Conservation (phyloP, 2,329 filamentous ascomycete species). For the Thyridium curvatum region DNA sequence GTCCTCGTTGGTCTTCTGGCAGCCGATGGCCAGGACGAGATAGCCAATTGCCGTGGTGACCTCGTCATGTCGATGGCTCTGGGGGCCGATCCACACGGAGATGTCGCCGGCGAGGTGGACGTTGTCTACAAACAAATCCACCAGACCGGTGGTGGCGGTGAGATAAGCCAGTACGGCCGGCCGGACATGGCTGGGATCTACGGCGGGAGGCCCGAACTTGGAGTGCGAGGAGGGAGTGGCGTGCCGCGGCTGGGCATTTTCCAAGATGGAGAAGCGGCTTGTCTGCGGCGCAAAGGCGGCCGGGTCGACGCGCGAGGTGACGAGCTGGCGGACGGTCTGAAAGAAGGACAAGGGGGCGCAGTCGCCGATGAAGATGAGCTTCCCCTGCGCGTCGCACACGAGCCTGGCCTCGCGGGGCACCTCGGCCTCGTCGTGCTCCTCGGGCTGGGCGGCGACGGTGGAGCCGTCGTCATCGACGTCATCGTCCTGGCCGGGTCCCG, state of each 20-base stretch:
- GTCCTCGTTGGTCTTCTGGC: slow-evolving; percentile 21
- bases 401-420: slow-evolving; percentile 47
- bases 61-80: slow-evolving; percentile 13
- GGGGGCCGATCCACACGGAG: slow-evolving; percentile 30
- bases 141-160: slow-evolving; percentile 34
- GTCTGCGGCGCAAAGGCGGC: slow-evolving; percentile 45
- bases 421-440: slow-evolving; percentile 40
- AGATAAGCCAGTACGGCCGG: slow-evolving; percentile 27
- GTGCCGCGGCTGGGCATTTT: slow-evolving; percentile 26
- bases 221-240: slow-evolving; percentile 1
- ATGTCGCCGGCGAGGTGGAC: not conserved
- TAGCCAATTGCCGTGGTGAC: slow-evolving; percentile 9
- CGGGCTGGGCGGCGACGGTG: not conserved
- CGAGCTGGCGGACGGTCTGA: slow-evolving; percentile 46
- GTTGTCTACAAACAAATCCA: slow-evolving; percentile 34
- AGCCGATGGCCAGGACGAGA: too few relatives aligned
- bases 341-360: slow-evolving; percentile 51
- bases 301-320: slow-evolving; percentile 39
- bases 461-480: slow-evolving; percentile 21
- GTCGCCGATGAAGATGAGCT: slow-evolving; percentile 49
- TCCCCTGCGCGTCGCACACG: slow-evolving; percentile 44
- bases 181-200: slow-evolving; percentile 18
- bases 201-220: slow-evolving; percentile 13
- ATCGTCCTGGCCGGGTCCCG: slow-evolving; percentile 11
- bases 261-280: slow-evolving; percentile 41